Percentiles rank a stretch among this genome's conserved stretches.
phyloP scores from a whole-genome alignment of 2,329 filamentous ascomycete species.

The Calonectria pauciramosa region DNA sequence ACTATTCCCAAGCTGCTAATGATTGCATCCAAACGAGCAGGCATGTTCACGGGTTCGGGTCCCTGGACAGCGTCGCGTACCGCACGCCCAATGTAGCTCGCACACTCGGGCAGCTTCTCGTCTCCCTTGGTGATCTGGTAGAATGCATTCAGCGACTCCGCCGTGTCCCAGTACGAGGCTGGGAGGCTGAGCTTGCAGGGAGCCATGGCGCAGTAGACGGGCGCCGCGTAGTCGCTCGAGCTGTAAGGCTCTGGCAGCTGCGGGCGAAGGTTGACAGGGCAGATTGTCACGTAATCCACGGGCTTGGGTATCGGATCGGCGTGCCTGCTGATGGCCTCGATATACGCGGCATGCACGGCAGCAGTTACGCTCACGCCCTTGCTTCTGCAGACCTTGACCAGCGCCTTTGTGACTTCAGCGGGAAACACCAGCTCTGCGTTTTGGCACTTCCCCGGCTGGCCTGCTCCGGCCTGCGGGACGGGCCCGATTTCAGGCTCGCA shows the following conservation, averaged over 20 bases:
- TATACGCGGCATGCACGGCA: background rate
- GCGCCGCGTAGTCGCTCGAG: conserved; percentile 12
- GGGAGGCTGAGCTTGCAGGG: conserved; percentile 11
- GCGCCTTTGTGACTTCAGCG: background rate
- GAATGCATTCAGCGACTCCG: conserved; percentile 5
- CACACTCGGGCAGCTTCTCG: conserved; percentile 27
- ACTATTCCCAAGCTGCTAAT: conserved; percentile 44
- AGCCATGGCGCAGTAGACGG: conserved; percentile 16
- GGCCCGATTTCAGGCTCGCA: background rate
- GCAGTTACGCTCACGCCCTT: background rate
- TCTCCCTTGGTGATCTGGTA: conserved; percentile 4
- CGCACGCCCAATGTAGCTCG: conserved; percentile 31
- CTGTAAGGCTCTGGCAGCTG: conserved; percentile 41
- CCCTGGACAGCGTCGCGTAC: conserved; percentile 32
- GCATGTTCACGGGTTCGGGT: conserved; percentile 35
- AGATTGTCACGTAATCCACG: conserved; percentile 38
- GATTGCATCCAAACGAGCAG: conserved; percentile 38
- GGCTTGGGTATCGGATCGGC: background rate
- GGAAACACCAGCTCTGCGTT: conserved; percentile 17
- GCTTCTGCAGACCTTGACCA: background rate
- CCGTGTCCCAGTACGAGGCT: conserved; percentile 16
- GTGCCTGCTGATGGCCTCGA: background rate
- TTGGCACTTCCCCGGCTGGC: conserved; percentile 1
- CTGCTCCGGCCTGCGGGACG: background rate
- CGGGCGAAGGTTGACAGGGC: conserved; percentile 42